Evolutionary conservation across 2,329 filamentous ascomycete genomes (phyloP), one percentile per base, ranked within the genome.

Genomic region (Aureobasidium musti): DNA sequence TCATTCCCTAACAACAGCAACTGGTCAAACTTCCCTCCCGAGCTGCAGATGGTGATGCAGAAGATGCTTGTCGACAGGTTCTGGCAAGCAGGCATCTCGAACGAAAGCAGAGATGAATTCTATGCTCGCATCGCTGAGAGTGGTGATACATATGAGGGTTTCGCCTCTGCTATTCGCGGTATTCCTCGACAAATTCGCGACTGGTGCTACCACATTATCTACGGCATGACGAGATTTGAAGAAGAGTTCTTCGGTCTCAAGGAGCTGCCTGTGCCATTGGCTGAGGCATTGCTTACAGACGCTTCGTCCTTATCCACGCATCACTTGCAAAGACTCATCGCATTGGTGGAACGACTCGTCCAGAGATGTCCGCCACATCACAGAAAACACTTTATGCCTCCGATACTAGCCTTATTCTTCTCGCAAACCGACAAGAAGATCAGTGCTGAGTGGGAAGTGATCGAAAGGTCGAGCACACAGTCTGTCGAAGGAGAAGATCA

Each of bases 1-100:
- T 91, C 92, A 1, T 93, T 96, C 69, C 92, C 97, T 74, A 93
- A 97, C 72, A 86, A 91, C 1, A 82, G 86, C 23, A 96, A 92
- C 74, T 99, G 95, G 94, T 82, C 84, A 11, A 86, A 88, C 37
- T 79, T 97, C 19, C 89, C 92, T 1, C 76, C 82, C 13, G 91
- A 96, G 49, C 89, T 96, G 82, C 88, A 88, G 67, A 80, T 84
- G 5, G 87, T 96, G 63, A 90, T 98, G 45, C 86, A 87, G 50
- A 86, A 91, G 26, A 92, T 98, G 23, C 81, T 99, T 26, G 96
- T 92, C 17, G 95, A 99, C 77, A 86, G 95, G 28, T 99, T 99
- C 77, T 99, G 95, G 95, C 95, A 99, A 81, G 92, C 93, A 7
- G 95, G 95, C 11, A 99, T 99, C 60, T 98, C 95, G 0, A 91